Evolutionary conservation across 345 rosid genomes (phyloP).

Genomic region (Kernera saxatilis): DNA sequence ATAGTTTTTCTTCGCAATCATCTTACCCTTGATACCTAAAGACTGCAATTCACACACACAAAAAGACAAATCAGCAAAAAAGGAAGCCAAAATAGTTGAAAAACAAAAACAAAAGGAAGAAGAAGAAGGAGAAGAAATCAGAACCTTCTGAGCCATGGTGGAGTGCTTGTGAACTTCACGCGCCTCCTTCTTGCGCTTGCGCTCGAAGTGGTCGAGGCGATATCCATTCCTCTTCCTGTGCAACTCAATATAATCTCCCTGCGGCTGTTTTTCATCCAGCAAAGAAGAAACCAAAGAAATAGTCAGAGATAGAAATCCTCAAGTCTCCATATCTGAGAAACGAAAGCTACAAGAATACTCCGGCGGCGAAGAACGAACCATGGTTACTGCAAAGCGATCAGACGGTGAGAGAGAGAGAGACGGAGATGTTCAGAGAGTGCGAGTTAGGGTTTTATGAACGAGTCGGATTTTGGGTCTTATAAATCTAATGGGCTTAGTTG

Average conservation of each 20-base stretch:
- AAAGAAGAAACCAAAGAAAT: not conserved
- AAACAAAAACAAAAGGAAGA: not conserved
- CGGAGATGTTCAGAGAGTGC: not conserved
- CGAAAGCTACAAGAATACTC: not conserved
- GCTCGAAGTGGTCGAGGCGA: conserved; percentile 75
- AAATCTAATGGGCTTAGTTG: not conserved
- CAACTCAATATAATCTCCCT: conserved; percentile 84
- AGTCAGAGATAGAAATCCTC: not conserved
- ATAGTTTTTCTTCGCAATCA: conserved; percentile 68
- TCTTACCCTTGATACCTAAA: conserved; percentile 75
- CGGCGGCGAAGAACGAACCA: conserved; percentile 29
- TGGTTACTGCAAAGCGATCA: conserved; percentile 6
- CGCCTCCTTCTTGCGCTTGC: conserved; percentile 89
- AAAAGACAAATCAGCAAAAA: not conserved
- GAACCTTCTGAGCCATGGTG: conserved; percentile 56
- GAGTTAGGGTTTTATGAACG: conserved; percentile 22
- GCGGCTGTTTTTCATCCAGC: conserved; percentile 50
- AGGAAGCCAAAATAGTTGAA: not conserved
- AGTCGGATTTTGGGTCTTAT: not conserved
- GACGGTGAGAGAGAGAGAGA: not conserved
- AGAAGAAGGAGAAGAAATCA: not conserved
- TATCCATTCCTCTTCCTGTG: conserved; percentile 81
- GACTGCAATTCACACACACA: conserved; percentile 30
- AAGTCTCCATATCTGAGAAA: not conserved
- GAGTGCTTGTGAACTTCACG: conserved; percentile 84